Evolutionary conservation across 1,284 basidiomycete species (phyloP).

Genomic region (Sparassis latifolia): DNA sequence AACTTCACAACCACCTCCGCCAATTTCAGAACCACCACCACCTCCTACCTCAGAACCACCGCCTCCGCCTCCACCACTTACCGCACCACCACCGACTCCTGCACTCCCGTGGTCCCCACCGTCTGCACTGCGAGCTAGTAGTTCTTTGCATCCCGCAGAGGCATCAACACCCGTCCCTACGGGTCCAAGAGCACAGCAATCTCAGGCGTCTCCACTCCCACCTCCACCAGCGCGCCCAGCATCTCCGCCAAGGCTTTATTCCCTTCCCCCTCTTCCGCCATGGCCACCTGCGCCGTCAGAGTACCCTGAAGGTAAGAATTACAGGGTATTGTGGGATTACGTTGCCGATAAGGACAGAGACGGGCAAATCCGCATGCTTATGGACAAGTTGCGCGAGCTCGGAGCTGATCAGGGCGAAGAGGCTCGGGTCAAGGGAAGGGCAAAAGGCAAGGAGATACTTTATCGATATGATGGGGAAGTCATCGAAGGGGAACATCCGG

Average conservation of each 20-base stretch:
- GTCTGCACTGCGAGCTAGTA: constrained; percentile 12
- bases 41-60: constrained; percentile 12
- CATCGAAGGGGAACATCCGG: constrained; percentile 38
- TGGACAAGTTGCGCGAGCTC: constrained; percentile 46
- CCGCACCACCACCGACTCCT: constrained; percentile 9
- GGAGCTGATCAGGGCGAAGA: constrained; percentile 26
- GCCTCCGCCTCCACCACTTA: constrained; percentile 11
- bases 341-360: constrained; percentile 41
- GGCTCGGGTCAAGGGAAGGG: constrained; percentile 52
- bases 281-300: constrained; percentile 41
- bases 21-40: constrained; percentile 13
- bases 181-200: constrained; percentile 1
- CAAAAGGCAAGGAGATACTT: constrained; percentile 55
- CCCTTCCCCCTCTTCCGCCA: constrained; percentile 32
- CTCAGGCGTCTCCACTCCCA: constrained; percentile 13
- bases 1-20: not conserved
- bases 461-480: constrained; percentile 52
- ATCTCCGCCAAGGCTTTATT: constrained; percentile 23
- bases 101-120: constrained; percentile 12
- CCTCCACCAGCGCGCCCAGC: constrained; percentile 21
- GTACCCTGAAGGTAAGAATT: constrained; percentile 42
- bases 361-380: constrained; percentile 37
- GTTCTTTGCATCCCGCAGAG: not conserved
- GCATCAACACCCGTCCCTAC: constrained; percentile 3
- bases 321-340: constrained; percentile 61